These are phyloP conservation scores for Pistacia vera DNA, from an alignment of 345 rosid species.

Conservation along the genomic window DNA sequence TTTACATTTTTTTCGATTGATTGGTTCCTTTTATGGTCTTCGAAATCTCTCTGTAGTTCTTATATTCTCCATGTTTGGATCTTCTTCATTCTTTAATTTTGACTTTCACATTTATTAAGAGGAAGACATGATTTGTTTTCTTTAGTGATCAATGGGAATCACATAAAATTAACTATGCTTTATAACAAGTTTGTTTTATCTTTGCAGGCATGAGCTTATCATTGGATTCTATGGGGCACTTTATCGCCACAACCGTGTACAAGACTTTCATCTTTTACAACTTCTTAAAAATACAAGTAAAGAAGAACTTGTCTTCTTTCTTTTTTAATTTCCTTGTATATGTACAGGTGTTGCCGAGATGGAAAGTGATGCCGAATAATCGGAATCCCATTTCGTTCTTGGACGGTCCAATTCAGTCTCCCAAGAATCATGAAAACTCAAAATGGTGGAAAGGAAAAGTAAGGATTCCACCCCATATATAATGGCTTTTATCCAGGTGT, in stretches of 20 bases:
- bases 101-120: too few species aligned
- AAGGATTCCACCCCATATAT: neutral
- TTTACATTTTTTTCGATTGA: too few species aligned
- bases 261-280: too few species aligned
- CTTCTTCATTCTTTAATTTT: too few species aligned
- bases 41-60: too few species aligned
- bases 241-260: slow-evolving; percentile 45
- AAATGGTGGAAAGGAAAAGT: slow-evolving; percentile 20
- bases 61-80: too few species aligned
- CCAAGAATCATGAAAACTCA: slow-evolving; percentile 29
- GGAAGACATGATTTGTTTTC: neutral
- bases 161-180: neutral
- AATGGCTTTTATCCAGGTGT: slow-evolving; percentile 19
- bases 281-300: too few species aligned
- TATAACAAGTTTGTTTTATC: neutral
- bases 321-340: too few species aligned
- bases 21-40: too few species aligned
- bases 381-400: slow-evolving; percentile 54
- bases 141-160: neutral
- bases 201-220: slow-evolving; percentile 85
- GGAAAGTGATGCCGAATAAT: slow-evolving; percentile 11
- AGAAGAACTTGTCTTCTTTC: too few species aligned
- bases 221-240: slow-evolving; percentile 74
- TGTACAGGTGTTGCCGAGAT: neutral
- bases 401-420: slow-evolving; percentile 37